A percentile compares a stretch with the other conserved stretches of the same genome.
These are phyloP conservation scores for Ascochyta pisi DNA, from an alignment of 2,329 filamentous ascomycete genomes.

Conservation along the genomic window DNA sequence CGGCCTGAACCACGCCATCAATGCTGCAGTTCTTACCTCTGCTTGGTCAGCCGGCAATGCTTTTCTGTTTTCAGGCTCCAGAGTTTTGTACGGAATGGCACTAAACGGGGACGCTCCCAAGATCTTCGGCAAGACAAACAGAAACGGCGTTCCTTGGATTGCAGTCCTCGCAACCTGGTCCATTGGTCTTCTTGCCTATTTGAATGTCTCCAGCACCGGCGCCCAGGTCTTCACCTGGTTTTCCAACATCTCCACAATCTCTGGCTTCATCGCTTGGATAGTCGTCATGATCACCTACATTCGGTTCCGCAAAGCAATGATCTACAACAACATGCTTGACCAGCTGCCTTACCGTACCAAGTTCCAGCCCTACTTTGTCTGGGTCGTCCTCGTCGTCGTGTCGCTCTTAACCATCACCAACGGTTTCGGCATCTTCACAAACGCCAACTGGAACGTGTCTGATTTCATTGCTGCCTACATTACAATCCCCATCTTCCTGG, in stretches of 20 bases:
- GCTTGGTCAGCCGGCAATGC: conserved; percentile 76
- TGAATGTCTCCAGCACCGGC: conserved; percentile 57
- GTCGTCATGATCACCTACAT: conserved; percentile 65
- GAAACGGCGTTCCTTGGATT: conserved; percentile 51
- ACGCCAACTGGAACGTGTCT: conserved; percentile 51
- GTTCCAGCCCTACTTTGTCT: conserved; percentile 63
- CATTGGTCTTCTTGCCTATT: conserved; percentile 57
- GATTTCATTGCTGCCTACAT: conserved; percentile 62
- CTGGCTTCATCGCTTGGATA: conserved; percentile 63
- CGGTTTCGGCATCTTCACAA: conserved; percentile 62
- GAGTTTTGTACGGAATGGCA: conserved; percentile 58
- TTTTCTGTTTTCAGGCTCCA: conserved; percentile 63
- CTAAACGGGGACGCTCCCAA: conserved; percentile 60
- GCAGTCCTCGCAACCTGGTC: conserved; percentile 49
- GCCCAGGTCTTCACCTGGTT: conserved; percentile 70
- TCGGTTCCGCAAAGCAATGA: conserved; percentile 59
- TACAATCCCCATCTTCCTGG: conserved; percentile 49
- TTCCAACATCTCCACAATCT: conserved; percentile 70
- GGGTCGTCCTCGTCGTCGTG: conserved; percentile 61
- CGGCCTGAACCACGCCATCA: conserved; percentile 74
- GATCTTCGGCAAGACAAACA: conserved; percentile 57
- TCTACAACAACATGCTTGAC: conserved; percentile 63
- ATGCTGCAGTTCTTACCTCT: conserved; percentile 76
- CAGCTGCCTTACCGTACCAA: conserved; percentile 58
- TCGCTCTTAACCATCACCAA: conserved; percentile 44